Evolutionary conservation across 257 asterid species (phyloP).

Genomic region (Oldenlandia corymbosa): DNA sequence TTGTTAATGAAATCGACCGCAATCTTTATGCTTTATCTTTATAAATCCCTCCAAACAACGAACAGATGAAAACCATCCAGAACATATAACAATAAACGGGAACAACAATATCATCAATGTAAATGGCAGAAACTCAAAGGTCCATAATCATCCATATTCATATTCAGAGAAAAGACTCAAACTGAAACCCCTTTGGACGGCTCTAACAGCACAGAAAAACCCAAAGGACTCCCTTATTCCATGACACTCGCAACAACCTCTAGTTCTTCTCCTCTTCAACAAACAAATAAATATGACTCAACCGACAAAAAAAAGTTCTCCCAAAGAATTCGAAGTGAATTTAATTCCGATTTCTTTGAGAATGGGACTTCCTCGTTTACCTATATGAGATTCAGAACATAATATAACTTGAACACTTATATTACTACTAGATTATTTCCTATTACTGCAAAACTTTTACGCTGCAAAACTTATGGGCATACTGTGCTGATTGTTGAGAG

Average conservation of each 20-base stretch:
- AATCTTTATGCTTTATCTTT: no score
- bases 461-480: conserved; percentile 92
- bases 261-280: no score
- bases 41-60: no score
- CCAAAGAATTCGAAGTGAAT: conserved; percentile 26
- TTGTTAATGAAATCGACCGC: no score
- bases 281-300: conserved; percentile 21
- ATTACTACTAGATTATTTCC: conserved; percentile 2
- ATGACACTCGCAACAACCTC: conserved; percentile 13
- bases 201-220: conserved; percentile 74
- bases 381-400: conserved; percentile 10
- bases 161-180: neutral
- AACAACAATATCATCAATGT: neutral
- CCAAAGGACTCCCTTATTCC: conserved; percentile 31
- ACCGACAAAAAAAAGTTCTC: conserved; percentile 17
- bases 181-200: conserved; percentile 49
- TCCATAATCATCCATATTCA: neutral
- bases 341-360: conserved; percentile 18
- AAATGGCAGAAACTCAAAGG: neutral
- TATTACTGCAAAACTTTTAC: conserved; percentile 70
- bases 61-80: neutral
- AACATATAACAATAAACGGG: no score
- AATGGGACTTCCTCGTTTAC: conserved; percentile 19
- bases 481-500: conserved; percentile 67
- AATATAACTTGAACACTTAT: neutral